Evolutionary conservation across 768 basidiomycete species (phyloP).

Genomic region (Termitomyces sp.): DNA sequence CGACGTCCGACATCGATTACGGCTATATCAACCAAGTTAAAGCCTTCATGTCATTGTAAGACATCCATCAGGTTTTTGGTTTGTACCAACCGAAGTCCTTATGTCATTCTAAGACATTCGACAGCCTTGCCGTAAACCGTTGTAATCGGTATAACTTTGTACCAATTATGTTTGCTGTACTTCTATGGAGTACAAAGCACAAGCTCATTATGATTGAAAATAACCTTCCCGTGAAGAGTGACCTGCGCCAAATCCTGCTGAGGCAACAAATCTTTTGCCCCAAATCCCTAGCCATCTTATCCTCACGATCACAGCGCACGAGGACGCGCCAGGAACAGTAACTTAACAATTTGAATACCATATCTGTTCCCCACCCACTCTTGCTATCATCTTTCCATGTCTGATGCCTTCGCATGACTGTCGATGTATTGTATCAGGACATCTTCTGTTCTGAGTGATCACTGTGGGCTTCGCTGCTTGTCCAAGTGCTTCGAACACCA

Average conservation of each 20-base stretch:
- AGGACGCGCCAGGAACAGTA: background rate
- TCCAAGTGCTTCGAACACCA: background rate
- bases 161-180: background rate
- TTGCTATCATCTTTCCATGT: background rate
- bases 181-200: background rate
- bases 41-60: background rate
- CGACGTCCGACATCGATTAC: background rate
- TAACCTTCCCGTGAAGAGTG: background rate
- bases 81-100: too few relatives aligned
- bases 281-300: background rate
- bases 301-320: background rate
- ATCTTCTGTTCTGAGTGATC: background rate
- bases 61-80: background rate
- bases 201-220: background rate
- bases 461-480: background rate
- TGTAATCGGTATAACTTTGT: background rate
- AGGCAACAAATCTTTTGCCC: too few relatives aligned
- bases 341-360: background rate
- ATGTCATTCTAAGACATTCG: background rate
- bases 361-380: background rate
- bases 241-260: background rate
- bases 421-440: conserved; percentile 2
- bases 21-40: background rate
- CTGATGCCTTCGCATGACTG: background rate
- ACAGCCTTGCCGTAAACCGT: background rate